A percentile compares a stretch with the other conserved stretches of the same genome.
phyloP scores from a whole-genome alignment of 768 basidiomycete species.

The Chalciporus pseudorubinellus region DNA sequence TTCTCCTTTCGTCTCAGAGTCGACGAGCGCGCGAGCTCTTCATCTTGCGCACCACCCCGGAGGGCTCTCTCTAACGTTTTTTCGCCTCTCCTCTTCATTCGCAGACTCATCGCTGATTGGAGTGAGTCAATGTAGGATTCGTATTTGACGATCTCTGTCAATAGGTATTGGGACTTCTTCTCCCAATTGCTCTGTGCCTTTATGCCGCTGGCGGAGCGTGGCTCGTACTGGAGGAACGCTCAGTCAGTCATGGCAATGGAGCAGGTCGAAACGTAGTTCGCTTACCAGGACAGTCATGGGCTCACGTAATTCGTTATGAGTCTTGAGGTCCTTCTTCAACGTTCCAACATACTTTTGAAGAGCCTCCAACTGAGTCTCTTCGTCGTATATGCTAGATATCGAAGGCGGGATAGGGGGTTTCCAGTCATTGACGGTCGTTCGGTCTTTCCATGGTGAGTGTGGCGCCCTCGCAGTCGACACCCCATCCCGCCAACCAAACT shows the following conservation, averaged over 20 bases:
- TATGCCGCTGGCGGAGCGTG: slow-evolving; percentile 65
- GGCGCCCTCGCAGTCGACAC: slow-evolving; percentile 59
- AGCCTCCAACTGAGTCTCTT: slow-evolving; percentile 90
- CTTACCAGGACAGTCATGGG: slow-evolving; percentile 79
- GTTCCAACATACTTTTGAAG: slow-evolving; percentile 75
- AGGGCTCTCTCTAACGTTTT: slow-evolving; percentile 69
- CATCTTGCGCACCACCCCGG: slow-evolving; percentile 32
- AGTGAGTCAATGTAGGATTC: slow-evolving; percentile 92
- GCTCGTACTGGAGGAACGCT: slow-evolving; percentile 61
- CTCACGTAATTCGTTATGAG: slow-evolving; percentile 78
- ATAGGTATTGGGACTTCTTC: slow-evolving; percentile 83
- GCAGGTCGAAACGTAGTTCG: slow-evolving; percentile 10
- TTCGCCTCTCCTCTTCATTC: slow-evolving; percentile 88
- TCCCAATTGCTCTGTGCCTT: slow-evolving; percentile 92
- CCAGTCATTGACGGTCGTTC: slow-evolving; percentile 88
- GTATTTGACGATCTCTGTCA: slow-evolving; percentile 94
- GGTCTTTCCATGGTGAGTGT: slow-evolving; percentile 74
- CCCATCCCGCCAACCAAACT: slow-evolving; percentile 71
- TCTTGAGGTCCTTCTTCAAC: slow-evolving; percentile 75
- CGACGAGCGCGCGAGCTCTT: slow-evolving; percentile 26
- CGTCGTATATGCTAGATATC: slow-evolving; percentile 82
- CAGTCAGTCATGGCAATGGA: slow-evolving; percentile 7
- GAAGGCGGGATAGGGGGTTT: slow-evolving; percentile 84
- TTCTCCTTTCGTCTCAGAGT: slow-evolving; percentile 43
- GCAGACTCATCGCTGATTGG: slow-evolving; percentile 74